Evolutionary conservation across 1,139 yeast species (phyloP), one percentile per base, ranked within the genome.

Genomic region (Hyphopichia fennica): DNA sequence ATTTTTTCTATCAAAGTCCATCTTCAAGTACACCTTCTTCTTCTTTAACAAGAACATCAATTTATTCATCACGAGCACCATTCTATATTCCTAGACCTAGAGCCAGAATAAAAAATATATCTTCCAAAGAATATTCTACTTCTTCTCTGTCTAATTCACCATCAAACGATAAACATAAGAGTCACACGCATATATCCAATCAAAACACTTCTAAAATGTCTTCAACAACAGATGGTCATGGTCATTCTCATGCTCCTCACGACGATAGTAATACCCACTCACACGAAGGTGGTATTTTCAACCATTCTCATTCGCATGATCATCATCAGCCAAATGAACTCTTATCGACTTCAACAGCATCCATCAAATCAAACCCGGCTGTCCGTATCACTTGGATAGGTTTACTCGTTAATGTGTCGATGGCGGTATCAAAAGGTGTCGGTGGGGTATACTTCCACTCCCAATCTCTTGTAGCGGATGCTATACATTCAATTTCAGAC

Each of bases 371-470:
- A 22, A 88, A 89, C 60, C 96, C 96, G 1, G 97, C 96, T 7
- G 96, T 90, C 15, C 75, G 95, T 49, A 90, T 93, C 55, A 93
- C 99, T 1, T 86, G 96, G 89, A 72, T 91, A 40, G 99, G 99
- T 0, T 72, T 93, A 34, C 65, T 84, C 27, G 89, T 87, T 41
- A 93, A 93, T 57, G 79, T 89, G 14, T 82, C 86, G 16, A 84
- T 93, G 85, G 97, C 96, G 0, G 70, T 79, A 6, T 84, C 95
- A 25, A 93, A 93, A 60, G 93, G 90, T 19, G 63, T 83, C 20
- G 98, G 98, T 20, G 99, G 99, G 3, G 74, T 89, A 15, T 82
- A 82, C 38, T 93, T 93, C 77, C 96, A 93, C 62, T 93, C 99
- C 0, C 97, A 91, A 62, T 93, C 97, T 1, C 75, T 93, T 45